These are phyloP conservation scores for Dryas octopetala DNA, from an alignment of 306 rosid species.

Conservation along the genomic window DNA sequence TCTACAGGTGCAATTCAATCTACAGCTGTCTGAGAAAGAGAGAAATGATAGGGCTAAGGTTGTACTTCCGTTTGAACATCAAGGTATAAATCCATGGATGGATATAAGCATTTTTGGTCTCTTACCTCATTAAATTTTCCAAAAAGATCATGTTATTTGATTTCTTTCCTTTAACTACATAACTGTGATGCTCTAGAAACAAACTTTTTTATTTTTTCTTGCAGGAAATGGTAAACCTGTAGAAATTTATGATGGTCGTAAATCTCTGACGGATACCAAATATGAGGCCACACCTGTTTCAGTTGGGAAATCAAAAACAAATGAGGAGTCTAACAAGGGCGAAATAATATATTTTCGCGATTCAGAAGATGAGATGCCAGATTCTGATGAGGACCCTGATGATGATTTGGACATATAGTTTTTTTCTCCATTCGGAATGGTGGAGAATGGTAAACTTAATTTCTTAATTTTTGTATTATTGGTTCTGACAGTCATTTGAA, in stretches of 20 bases:
- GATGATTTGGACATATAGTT: slow-evolving; percentile 87
- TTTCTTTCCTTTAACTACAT: neutral
- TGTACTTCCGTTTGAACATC: slow-evolving; percentile 95
- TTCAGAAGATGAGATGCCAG: slow-evolving; percentile 97
- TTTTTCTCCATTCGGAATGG: neutral
- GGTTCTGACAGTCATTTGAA: neutral
- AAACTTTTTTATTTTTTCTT: slow-evolving; percentile 11
- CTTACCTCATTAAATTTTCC: neutral
- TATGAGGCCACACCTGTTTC: slow-evolving; percentile 36
- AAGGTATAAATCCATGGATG: slow-evolving; percentile 49
- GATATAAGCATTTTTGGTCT: neutral
- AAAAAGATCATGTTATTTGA: no score
- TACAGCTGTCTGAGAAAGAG: slow-evolving; percentile 92
- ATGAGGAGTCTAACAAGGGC: slow-evolving; percentile 58
- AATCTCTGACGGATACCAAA: slow-evolving; percentile 49
- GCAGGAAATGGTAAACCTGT: slow-evolving; percentile 78
- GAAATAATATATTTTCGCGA: slow-evolving; percentile 89
- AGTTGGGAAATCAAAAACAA: slow-evolving; percentile 25
- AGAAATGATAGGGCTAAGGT: slow-evolving; percentile 78
- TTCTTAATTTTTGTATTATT: neutral
- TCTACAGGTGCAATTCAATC: slow-evolving; percentile 78
- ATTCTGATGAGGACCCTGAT: slow-evolving; percentile 97
- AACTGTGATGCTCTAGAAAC: slow-evolving; percentile 6
- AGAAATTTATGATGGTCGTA: slow-evolving; percentile 86
- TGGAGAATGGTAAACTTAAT: slow-evolving; percentile 9